These are phyloP conservation scores for Irpex lacteus DNA, from an alignment of 1,284 basidiomycete species.

Conservation along the genomic window DNA sequence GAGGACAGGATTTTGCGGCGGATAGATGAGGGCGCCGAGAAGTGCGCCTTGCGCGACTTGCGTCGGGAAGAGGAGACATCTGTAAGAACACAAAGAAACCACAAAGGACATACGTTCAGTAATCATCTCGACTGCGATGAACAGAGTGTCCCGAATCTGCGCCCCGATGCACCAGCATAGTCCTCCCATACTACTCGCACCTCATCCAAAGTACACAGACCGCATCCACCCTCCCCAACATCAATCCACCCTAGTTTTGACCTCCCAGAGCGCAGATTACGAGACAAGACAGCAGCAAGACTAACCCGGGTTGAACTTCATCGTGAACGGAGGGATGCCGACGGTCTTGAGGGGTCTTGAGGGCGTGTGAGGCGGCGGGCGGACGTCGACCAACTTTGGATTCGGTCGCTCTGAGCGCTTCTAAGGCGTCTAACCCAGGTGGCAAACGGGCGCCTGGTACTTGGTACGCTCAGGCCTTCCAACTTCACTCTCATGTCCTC, in stretches of 20 bases:
- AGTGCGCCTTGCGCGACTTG: conserved; percentile 97
- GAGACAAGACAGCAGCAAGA: conserved; percentile 21
- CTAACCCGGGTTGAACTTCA: conserved; percentile 79
- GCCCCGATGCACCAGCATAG: conserved; percentile 4
- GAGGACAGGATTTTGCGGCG: conserved; percentile 99
- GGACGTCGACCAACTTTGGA: conserved; percentile 28
- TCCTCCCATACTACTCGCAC: conserved; percentile 15
- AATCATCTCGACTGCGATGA: conserved; percentile 22
- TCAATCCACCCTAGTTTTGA: conserved; percentile 52
- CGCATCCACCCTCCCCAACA: conserved; percentile 16
- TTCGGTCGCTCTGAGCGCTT: conserved; percentile 32
- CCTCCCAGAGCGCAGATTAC: conserved; percentile 26
- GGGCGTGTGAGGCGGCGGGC: conserved; percentile 26
- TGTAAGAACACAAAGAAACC: conserved; percentile 28
- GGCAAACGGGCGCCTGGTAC: background rate
- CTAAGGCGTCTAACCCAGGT: conserved; percentile 11
- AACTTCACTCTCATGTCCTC: conserved; percentile 36
- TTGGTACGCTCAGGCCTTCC: background rate
- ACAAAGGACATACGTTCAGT: conserved; percentile 19
- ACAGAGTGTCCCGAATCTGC: conserved; percentile 9
- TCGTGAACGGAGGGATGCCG: conserved; percentile 60
- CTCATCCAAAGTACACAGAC: conserved; percentile 39
- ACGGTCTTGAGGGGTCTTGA: conserved; percentile 55
- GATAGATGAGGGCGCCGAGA: conserved; percentile 87
- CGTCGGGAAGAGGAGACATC: conserved; percentile 88